These are phyloP conservation scores for Tricladium varicosporioides DNA, from an alignment of 2,329 filamentous ascomycete species.

Conservation along the genomic window DNA sequence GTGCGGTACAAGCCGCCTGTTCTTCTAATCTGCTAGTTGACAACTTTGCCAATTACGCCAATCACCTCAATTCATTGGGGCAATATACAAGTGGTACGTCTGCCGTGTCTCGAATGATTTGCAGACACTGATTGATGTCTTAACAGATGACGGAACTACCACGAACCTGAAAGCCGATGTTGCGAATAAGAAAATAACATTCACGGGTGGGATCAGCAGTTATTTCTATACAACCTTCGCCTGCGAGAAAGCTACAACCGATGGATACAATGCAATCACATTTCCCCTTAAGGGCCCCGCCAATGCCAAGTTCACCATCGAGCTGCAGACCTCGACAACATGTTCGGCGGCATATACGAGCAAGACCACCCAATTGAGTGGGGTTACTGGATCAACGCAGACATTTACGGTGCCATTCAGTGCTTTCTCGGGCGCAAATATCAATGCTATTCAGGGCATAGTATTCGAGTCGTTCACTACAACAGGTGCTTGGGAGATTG, in stretches of 20 bases:
- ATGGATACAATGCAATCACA: slow-evolving; percentile 46
- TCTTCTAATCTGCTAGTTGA: slow-evolving; percentile 21
- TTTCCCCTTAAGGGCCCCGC: slow-evolving; percentile 47
- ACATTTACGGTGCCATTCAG: slow-evolving; percentile 50
- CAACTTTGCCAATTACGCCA: slow-evolving; percentile 18
- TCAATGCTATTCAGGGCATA: slow-evolving; percentile 46
- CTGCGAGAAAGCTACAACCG: slow-evolving; percentile 44
- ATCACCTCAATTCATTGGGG: not conserved
- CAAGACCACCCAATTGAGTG: slow-evolving; percentile 42
- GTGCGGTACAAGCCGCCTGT: slow-evolving; percentile 9
- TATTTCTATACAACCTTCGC: slow-evolving; percentile 55
- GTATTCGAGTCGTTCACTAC: slow-evolving; percentile 42
- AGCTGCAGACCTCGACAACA: slow-evolving; percentile 47
- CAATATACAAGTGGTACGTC: not conserved
- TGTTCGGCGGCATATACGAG: slow-evolving; percentile 45
- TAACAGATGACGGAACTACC: slow-evolving; percentile 49
- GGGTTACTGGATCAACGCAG: slow-evolving; percentile 48
- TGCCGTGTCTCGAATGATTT: not conserved
- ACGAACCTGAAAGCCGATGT: slow-evolving; percentile 39
- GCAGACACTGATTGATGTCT: slow-evolving; percentile 13
- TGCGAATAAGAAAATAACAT: slow-evolving; percentile 44
- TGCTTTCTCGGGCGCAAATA: slow-evolving; percentile 48
- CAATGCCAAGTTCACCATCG: slow-evolving; percentile 40
- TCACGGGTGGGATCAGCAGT: slow-evolving; percentile 46
- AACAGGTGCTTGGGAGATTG: slow-evolving; percentile 45